Evolutionary conservation across 345 rosid genomes (phyloP).

Genomic region (Moringa oleifera): DNA sequence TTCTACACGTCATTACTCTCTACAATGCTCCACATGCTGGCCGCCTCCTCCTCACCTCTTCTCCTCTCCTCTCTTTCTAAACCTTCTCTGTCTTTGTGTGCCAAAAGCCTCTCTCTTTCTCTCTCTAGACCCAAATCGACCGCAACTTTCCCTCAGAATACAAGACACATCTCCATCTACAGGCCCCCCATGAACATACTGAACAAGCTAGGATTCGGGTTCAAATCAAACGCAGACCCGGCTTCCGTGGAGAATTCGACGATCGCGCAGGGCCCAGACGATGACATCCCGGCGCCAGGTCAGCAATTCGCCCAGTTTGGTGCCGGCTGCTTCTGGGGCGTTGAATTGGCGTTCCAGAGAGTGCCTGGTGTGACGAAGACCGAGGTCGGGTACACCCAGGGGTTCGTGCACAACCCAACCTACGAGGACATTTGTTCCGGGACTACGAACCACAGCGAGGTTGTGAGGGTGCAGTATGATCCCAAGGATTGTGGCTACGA

Average conservation of each 20-base stretch:
- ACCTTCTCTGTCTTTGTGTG: conserved; percentile 12
- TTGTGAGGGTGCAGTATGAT: conserved; percentile 85
- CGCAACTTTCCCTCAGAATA: conserved; percentile 13
- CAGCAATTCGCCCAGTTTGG: conserved; percentile 81
- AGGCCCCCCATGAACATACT: conserved; percentile 72
- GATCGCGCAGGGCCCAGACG: conserved; percentile 68
- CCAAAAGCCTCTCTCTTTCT: conserved; percentile 9
- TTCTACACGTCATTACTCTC: conserved; percentile 6
- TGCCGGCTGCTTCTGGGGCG: conserved; percentile 98
- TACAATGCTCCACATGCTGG: conserved; percentile 4
- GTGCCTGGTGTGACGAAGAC: conserved; percentile 71
- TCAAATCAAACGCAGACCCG: conserved; percentile 34
- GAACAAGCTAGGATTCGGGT: conserved; percentile 77
- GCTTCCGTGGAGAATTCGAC: conserved; percentile 52
- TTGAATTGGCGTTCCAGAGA: conserved; percentile 85
- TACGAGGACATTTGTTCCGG: conserved; percentile 81
- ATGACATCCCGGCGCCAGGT: conserved; percentile 66
- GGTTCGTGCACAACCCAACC: conserved; percentile 52
- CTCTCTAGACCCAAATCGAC: neutral
- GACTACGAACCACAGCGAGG: conserved; percentile 61
- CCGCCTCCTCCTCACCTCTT: conserved; percentile 8
- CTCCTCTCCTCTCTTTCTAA: conserved; percentile 17
- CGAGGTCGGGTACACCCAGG: conserved; percentile 85
- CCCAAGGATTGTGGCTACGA: conserved; percentile 70
- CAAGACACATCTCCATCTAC: conserved; percentile 21